Conservation (phyloP, 1,284 basidiomycete genomes). For the Ganoderma resinaceum region DNA sequence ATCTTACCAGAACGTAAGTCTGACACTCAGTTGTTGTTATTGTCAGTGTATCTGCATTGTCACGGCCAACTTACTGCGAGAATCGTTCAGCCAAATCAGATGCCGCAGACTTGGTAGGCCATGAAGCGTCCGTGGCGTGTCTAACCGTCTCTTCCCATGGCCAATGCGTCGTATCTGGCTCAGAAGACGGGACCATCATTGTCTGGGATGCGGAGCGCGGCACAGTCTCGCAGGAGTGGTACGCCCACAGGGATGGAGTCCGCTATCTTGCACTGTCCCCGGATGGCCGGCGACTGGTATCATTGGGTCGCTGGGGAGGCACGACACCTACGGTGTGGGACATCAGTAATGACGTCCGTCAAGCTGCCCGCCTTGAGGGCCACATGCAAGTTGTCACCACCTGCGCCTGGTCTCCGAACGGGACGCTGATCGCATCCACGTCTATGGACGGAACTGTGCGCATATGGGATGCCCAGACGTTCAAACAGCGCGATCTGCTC, state of each 20-base stretch:
- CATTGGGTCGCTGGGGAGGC: not conserved
- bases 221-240: not conserved
- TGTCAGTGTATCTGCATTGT: too few relatives aligned
- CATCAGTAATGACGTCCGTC: not conserved
- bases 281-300: not conserved
- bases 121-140: not conserved
- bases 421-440: not conserved
- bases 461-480: not conserved
- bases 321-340: not conserved
- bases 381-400: not conserved
- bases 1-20: not conserved
- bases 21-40: too few relatives aligned
- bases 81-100: not conserved
- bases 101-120: not conserved
- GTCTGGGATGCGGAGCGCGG: not conserved
- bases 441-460: constrained; percentile 1
- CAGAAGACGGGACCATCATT: not conserved
- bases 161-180: not conserved
- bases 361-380: not conserved
- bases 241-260: not conserved
- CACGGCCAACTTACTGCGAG: not conserved
- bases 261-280: not conserved
- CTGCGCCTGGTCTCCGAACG: constrained; percentile 2
- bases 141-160: not conserved
- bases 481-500: not conserved